Evolutionary conservation across 768 basidiomycete genomes (phyloP).

Genomic region (Gloeostereum incarnatum): DNA sequence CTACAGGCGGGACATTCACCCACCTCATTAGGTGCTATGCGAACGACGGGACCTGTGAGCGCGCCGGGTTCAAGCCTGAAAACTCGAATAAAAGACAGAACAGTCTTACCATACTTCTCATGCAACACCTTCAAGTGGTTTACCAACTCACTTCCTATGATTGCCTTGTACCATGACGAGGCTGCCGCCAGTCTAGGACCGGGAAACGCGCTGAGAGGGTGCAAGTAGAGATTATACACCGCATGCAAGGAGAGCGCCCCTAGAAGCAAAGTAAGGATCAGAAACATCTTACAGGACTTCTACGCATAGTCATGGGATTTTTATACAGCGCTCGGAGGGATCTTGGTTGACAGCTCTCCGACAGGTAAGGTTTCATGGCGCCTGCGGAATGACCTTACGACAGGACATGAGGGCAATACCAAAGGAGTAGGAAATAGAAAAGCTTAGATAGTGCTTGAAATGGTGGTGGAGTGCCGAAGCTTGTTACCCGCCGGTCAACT

Average conservation of each 20-base stretch:
- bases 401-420: no score
- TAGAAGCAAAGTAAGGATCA: background rate
- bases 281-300: no score
- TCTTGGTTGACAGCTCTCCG: no score
- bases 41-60: conserved; percentile 5
- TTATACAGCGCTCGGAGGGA: no score
- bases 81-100: background rate
- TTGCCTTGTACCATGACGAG: conserved; percentile 6
- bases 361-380: no score
- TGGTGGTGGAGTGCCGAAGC: no score
- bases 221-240: conserved; percentile 5
- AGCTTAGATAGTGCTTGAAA: no score
- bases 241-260: background rate
- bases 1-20: background rate
- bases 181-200: conserved; percentile 7
- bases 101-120: conserved; percentile 2
- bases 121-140: conserved; percentile 5
- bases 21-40: conserved; percentile 7
- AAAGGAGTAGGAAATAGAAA: no score
- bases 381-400: no score
- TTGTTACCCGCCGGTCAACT: no score
- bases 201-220: conserved; percentile 6
- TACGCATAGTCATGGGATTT: no score
- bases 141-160: conserved; percentile 3
- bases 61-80: background rate